Conservation (phyloP, 2,329 filamentous ascomycete genomes). For the Colletotrichum lindemuthianum region DNA sequence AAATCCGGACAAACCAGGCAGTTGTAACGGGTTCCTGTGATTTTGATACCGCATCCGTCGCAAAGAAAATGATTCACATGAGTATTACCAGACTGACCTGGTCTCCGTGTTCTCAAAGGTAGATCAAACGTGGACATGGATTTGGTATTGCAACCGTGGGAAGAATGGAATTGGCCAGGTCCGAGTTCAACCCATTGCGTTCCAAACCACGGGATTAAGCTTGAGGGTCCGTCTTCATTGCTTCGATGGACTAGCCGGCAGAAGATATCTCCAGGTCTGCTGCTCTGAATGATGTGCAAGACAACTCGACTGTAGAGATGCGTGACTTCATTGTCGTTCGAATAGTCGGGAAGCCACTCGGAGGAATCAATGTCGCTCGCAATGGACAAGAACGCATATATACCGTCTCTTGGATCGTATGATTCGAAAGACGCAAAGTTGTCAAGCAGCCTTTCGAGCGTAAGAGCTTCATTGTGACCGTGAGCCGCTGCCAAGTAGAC, state of each 20-base stretch:
- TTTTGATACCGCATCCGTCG: background rate
- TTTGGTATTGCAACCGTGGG: background rate
- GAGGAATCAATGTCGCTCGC: slow-evolving; percentile 1
- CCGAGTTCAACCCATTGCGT: background rate
- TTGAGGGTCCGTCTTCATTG: background rate
- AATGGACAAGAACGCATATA: slow-evolving; percentile 15
- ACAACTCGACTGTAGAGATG: background rate
- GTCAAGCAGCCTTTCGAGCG: slow-evolving; percentile 8
- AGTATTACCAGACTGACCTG: background rate
- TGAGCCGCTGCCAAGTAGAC: background rate
- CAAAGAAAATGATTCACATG: background rate
- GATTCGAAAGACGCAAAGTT: slow-evolving; percentile 12
- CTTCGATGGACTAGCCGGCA: background rate
- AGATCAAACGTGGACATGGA: background rate
- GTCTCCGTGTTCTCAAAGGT: background rate
- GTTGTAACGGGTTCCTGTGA: background rate
- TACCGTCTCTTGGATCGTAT: slow-evolving; percentile 12
- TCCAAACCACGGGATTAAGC: background rate
- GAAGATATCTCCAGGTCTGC: background rate
- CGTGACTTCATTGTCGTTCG: background rate
- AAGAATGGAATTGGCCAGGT: background rate
- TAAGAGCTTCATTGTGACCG: background rate
- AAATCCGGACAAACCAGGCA: background rate
- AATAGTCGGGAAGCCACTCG: background rate
- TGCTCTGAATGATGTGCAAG: background rate